Percentiles rank a stretch among this genome's conserved stretches.
Evolutionary conservation across 495 filamentous ascomycete genomes (phyloP).

Genomic region (Aspergillus biplanus): DNA sequence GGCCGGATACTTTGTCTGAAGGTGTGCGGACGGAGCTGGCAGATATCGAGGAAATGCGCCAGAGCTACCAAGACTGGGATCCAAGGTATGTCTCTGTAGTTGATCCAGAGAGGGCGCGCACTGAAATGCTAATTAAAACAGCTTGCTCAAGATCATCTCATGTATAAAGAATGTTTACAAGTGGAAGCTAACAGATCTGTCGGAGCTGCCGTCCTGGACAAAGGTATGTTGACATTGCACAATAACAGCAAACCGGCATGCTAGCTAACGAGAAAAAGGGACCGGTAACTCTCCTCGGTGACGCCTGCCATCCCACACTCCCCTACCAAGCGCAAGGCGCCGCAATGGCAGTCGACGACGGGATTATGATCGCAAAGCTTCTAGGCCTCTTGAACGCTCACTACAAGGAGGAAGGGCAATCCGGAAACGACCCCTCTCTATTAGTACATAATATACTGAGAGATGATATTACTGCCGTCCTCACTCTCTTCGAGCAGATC

Average conservation of each 20-base stretch:
- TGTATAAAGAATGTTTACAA: conserved; percentile 37
- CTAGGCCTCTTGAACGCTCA: conserved; percentile 28
- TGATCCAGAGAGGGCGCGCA: too few relatives aligned
- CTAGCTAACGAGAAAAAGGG: conserved; percentile 26
- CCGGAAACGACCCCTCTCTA: not conserved
- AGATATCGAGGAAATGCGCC: conserved; percentile 18
- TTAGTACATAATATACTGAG: not conserved
- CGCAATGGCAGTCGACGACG: conserved; percentile 46
- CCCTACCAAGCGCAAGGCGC: conserved; percentile 58
- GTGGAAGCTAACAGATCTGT: conserved; percentile 62
- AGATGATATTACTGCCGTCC: conserved; percentile 39
- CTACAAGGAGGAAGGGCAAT: not conserved
- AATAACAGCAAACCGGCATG: not conserved
- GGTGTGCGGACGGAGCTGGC: conserved; percentile 10
- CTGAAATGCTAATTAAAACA: not conserved
- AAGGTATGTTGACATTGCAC: conserved; percentile 33
- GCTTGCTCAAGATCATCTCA: conserved; percentile 26
- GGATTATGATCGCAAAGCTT: conserved; percentile 44
- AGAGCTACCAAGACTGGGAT: conserved; percentile 24
- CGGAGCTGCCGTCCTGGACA: conserved; percentile 48
- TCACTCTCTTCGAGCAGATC: conserved; percentile 57
- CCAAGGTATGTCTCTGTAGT: conserved; percentile 10
- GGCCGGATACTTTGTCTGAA: conserved; percentile 62
- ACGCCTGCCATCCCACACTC: conserved; percentile 61
- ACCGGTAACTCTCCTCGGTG: conserved; percentile 58